phyloP scores from a whole-genome alignment of 2,329 filamentous ascomycete species.

The Lizonia empirigonia region DNA sequence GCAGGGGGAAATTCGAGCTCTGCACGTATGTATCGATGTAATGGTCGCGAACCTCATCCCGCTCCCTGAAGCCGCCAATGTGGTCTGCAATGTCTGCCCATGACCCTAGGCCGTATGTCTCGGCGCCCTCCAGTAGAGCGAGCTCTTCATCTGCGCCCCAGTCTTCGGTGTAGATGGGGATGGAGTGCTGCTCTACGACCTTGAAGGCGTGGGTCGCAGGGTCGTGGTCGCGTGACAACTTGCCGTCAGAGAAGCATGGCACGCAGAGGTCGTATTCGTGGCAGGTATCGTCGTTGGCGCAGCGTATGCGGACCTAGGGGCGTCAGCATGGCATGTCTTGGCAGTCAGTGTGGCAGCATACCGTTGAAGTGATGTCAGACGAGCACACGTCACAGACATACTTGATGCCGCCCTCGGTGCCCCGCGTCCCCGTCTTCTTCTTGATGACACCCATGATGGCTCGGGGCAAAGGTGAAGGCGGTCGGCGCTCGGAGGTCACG shows the following conservation, averaged over 20 bases:
- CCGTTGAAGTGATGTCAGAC: constrained; percentile 94
- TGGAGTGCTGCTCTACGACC: constrained; percentile 97
- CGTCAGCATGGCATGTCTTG: constrained; percentile 7
- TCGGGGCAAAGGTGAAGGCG: constrained; percentile 15
- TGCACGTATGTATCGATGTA: constrained; percentile 88
- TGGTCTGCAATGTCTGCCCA: constrained; percentile 99
- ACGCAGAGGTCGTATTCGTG: constrained; percentile 97
- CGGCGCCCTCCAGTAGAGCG: constrained; percentile 88
- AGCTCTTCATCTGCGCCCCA: constrained; percentile 98
- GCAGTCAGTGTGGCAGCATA: constrained; percentile 55
- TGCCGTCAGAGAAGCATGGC: constrained; percentile 85
- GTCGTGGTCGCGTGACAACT: constrained; percentile 81
- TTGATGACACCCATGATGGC: constrained; percentile 85
- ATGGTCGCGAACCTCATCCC: constrained; percentile 94
- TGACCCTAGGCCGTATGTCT: constrained; percentile 94
- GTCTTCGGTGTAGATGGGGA: constrained; percentile 91
- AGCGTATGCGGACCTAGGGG: constrained; percentile 85
- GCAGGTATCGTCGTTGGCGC: constrained; percentile 75
- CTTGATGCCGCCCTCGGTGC: constrained; percentile 77
- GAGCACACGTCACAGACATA: constrained; percentile 98
- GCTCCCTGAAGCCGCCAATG: constrained; percentile 91
- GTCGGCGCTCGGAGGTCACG: constrained; percentile 2
- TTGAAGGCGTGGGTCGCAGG: constrained; percentile 85
- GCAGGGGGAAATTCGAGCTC: constrained; percentile 82
- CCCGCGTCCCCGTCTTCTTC: constrained; percentile 87